Percentiles rank a stretch among this genome's conserved stretches.
Conservation (phyloP, 139 green algal genomes). For the Chlamydomonas sphaeroides region DNA sequence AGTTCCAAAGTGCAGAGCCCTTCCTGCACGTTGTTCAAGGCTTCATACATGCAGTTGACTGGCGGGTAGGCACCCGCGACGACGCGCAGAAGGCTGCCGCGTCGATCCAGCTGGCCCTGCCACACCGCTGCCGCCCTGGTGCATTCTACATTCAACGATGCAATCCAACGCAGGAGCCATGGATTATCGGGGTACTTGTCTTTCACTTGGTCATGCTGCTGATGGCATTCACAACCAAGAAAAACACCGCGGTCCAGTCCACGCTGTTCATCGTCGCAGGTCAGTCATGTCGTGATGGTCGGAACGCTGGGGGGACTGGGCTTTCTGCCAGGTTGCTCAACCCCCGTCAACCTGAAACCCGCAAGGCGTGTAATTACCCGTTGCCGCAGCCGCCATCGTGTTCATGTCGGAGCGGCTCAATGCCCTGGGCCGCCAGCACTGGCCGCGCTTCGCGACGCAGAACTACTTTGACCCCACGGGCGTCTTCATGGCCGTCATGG, state of each 20-base stretch:
- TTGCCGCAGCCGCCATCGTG: conserved; percentile 37
- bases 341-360: background rate
- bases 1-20: conserved; percentile 41
- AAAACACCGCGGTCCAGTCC: conserved; percentile 16
- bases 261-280: conserved; percentile 32
- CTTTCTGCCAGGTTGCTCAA: background rate
- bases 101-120: background rate
- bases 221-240: conserved; percentile 10
- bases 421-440: conserved; percentile 51
- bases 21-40: conserved; percentile 48
- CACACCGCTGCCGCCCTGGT: no score
- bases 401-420: conserved; percentile 63
- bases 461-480: conserved; percentile 67
- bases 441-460: conserved; percentile 56
- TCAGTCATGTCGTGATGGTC: background rate
- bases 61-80: no score
- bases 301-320: background rate
- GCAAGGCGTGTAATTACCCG: no score
- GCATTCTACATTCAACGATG: background rate
- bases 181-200: conserved; percentile 41
- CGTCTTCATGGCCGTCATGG: conserved; percentile 59
- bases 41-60: conserved; percentile 56
- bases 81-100: background rate
- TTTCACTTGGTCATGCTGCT: conserved; percentile 36
- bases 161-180: conserved; percentile 44